These are phyloP conservation scores for Ustilago xerochloae DNA, from an alignment of 1,284 basidiomycete genomes.

Conservation along the genomic window DNA sequence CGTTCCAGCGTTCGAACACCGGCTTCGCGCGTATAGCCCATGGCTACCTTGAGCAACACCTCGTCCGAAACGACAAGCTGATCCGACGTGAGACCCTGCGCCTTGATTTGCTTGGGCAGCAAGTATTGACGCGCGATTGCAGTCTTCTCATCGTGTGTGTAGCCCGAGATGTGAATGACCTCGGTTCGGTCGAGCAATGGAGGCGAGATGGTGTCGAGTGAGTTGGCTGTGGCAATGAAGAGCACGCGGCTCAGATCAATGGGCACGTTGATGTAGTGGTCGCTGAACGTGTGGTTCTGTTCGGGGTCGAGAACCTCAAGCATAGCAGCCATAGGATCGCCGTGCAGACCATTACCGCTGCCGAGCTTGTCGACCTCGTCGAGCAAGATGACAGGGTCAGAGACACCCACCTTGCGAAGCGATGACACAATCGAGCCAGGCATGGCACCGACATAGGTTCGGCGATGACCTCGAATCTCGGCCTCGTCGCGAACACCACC, in stretches of 20 bases:
- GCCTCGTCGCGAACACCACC: conserved; percentile 70
- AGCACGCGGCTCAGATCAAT: conserved; percentile 68
- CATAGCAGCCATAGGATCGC: conserved; percentile 70
- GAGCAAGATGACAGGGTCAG: conserved; percentile 70
- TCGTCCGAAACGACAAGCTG: conserved; percentile 76
- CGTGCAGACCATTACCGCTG: conserved; percentile 67
- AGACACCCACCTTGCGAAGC: conserved; percentile 68
- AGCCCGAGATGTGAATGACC: conserved; percentile 69
- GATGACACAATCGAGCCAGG: conserved; percentile 76
- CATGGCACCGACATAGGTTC: conserved; percentile 68
- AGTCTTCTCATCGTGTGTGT: conserved; percentile 70
- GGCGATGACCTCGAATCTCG: conserved; percentile 69
- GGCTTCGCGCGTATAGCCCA: conserved; percentile 84
- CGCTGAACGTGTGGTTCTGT: conserved; percentile 69
- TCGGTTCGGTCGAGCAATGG: conserved; percentile 70
- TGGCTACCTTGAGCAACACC: conserved; percentile 78
- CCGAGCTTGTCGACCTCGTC: conserved; percentile 71
- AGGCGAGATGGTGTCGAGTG: conserved; percentile 69
- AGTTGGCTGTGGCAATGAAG: conserved; percentile 71
- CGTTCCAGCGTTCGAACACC: conserved; percentile 92
- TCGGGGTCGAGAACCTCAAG: conserved; percentile 70
- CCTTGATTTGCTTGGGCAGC: conserved; percentile 82
- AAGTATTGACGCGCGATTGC: conserved; percentile 73
- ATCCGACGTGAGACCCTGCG: conserved; percentile 74
- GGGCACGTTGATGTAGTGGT: conserved; percentile 69